These are phyloP conservation scores for Serendipita vermifera DNA, from an alignment of 768 basidiomycete species.

Conservation along the genomic window DNA sequence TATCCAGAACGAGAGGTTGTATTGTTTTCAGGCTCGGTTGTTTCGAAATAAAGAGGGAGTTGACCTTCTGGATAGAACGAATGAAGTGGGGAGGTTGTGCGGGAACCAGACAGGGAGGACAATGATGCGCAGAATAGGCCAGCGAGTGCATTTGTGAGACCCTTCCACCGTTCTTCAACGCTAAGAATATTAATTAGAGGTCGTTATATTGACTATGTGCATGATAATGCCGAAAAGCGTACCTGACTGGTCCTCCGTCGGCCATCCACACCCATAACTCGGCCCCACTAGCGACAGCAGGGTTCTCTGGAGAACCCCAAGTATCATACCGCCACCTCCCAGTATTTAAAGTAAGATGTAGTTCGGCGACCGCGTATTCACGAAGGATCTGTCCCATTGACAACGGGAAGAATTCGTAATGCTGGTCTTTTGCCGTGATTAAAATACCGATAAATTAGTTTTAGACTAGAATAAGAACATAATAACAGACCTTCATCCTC, in stretches of 20 bases:
- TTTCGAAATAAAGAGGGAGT: slow-evolving; percentile 29
- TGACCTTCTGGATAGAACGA: slow-evolving; percentile 52
- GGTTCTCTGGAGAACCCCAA: slow-evolving; percentile 72
- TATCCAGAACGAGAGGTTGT: background rate
- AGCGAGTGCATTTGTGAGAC: slow-evolving; percentile 75
- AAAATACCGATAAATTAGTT: background rate
- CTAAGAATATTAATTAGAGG: slow-evolving; percentile 26
- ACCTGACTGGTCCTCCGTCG: slow-evolving; percentile 29
- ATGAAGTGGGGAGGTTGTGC: slow-evolving; percentile 52
- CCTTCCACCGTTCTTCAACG: slow-evolving; percentile 66
- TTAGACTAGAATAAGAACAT: background rate
- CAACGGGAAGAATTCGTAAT: slow-evolving; percentile 78
- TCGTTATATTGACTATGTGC: background rate
- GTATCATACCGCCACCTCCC: slow-evolving; percentile 81
- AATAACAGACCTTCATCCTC: slow-evolving; percentile 38
- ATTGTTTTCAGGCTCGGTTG: slow-evolving; percentile 23
- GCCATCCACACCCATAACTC: slow-evolving; percentile 90
- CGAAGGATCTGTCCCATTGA: slow-evolving; percentile 76
- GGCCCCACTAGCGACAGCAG: slow-evolving; percentile 70
- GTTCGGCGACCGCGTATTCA: slow-evolving; percentile 72
- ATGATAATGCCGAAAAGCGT: background rate
- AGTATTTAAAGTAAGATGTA: slow-evolving; percentile 81
- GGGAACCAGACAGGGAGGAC: slow-evolving; percentile 58
- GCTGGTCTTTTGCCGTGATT: slow-evolving; percentile 43
- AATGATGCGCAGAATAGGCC: slow-evolving; percentile 93